These are phyloP conservation scores for Leccinum solheimii DNA, from an alignment of 1,284 basidiomycete genomes.

Conservation along the genomic window DNA sequence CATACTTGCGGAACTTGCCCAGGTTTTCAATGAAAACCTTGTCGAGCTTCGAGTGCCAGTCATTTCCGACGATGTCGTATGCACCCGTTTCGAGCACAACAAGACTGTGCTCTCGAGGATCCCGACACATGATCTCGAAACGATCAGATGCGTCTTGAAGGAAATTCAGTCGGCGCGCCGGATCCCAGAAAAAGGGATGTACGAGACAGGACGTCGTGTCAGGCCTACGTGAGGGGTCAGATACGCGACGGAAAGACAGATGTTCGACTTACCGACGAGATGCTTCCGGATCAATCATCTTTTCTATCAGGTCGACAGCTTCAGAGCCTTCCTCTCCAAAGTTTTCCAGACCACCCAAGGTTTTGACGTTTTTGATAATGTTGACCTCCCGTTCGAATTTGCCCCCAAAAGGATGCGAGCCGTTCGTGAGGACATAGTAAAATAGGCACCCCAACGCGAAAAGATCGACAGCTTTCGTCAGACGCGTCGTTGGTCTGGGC, in stretches of 20 bases:
- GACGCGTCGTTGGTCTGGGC: slow-evolving; percentile 50
- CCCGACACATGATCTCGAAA: slow-evolving; percentile 96
- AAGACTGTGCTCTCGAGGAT: slow-evolving; percentile 81
- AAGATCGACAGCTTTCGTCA: slow-evolving; percentile 93
- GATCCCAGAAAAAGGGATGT: slow-evolving; percentile 97
- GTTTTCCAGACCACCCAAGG: slow-evolving; percentile 66
- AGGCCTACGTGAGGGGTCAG: slow-evolving; percentile 54
- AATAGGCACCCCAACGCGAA: slow-evolving; percentile 93
- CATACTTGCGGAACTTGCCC: slow-evolving; percentile 97
- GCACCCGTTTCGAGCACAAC: slow-evolving; percentile 76
- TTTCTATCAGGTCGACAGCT: slow-evolving; percentile 73
- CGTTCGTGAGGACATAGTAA: slow-evolving; percentile 87
- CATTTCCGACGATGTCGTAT: slow-evolving; percentile 69
- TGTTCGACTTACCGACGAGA: slow-evolving; percentile 56
- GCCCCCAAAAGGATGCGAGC: slow-evolving; percentile 89
- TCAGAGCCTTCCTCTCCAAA: slow-evolving; percentile 92
- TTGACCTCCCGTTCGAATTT: slow-evolving; percentile 90
- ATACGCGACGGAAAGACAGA: background rate
- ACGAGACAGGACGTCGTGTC: slow-evolving; percentile 83
- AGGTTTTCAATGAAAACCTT: slow-evolving; percentile 90
- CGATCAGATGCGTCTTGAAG: slow-evolving; percentile 96
- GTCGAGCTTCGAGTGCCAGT: slow-evolving; percentile 90
- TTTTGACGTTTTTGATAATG: slow-evolving; percentile 80
- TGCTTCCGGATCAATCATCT: slow-evolving; percentile 78
- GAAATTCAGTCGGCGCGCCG: slow-evolving; percentile 84